These are phyloP conservation scores for Apophysomyces trapeziformis DNA, from an alignment of 371 early-diverging fungal species.

Conservation along the genomic window DNA sequence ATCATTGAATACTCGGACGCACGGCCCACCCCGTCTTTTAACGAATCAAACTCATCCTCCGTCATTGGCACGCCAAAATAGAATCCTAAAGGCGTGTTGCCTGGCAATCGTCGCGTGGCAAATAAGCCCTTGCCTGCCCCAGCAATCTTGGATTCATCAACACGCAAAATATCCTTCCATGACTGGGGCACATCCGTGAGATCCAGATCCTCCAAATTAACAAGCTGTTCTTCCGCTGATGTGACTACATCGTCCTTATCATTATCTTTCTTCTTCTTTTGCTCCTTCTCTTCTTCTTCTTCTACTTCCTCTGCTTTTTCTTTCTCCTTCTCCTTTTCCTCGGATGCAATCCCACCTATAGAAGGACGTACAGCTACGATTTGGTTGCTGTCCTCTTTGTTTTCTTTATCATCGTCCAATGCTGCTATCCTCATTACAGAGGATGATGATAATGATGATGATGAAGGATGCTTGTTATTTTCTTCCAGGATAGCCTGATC, in stretches of 20 bases:
- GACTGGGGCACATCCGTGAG: slow-evolving; percentile 31
- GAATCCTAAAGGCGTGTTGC: slow-evolving; percentile 78
- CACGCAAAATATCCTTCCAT: slow-evolving; percentile 55
- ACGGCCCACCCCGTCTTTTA: slow-evolving; percentile 79
- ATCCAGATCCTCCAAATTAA: slow-evolving; percentile 19
- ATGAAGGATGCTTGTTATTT: neutral
- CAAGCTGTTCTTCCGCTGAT: neutral
- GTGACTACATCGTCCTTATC: neutral
- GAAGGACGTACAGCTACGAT: no score
- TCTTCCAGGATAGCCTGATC: neutral
- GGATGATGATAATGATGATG: neutral
- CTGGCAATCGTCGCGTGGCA: slow-evolving; percentile 74
- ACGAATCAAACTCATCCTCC: slow-evolving; percentile 85
- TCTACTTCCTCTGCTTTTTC: no score
- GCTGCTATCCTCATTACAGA: neutral
- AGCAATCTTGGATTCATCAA: slow-evolving; percentile 29
- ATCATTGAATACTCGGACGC: slow-evolving; percentile 73
- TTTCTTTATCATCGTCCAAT: no score
- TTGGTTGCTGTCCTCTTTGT: no score
- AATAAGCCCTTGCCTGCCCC: slow-evolving; percentile 74
- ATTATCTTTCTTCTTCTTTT: no score
- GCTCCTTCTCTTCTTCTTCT: no score
- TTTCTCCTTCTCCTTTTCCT: no score
- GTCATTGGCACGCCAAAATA: slow-evolving; percentile 95
- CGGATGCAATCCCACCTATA: no score